Conservation (phyloP, 768 basidiomycete genomes). For the Botryobasidium botryosum region DNA sequence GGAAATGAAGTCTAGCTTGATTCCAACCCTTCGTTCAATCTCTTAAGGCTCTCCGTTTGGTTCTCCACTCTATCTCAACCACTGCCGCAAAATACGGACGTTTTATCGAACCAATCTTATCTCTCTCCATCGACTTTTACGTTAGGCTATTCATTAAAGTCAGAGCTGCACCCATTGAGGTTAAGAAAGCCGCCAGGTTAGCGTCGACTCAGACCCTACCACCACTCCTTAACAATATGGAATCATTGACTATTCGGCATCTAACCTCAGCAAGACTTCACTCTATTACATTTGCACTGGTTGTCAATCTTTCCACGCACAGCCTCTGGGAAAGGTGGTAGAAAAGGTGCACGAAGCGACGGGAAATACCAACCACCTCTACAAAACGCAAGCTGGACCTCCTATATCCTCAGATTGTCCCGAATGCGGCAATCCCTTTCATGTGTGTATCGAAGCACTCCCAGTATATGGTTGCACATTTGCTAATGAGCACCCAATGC, state of each 20-base stretch:
- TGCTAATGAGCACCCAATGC: neutral
- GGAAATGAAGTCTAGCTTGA: neutral
- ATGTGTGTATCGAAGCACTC: constrained; percentile 35
- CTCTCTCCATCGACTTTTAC: constrained; percentile 94
- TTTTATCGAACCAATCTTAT: constrained; percentile 75
- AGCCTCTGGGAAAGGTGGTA: constrained; percentile 63
- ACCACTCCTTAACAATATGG: too few relatives aligned
- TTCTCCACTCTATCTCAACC: constrained; percentile 72
- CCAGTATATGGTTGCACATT: neutral
- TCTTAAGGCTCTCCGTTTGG: constrained; percentile 66
- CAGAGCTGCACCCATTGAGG: constrained; percentile 53
- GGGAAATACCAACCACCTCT: constrained; percentile 41
- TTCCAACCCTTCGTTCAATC: neutral
- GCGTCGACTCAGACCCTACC: constrained; percentile 16
- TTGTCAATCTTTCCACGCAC: constrained; percentile 70
- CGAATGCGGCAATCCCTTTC: constrained; percentile 62
- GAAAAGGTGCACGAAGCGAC: constrained; percentile 40
- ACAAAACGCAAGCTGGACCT: constrained; percentile 60
- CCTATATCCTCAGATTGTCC: constrained; percentile 46
- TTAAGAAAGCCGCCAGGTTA: constrained; percentile 68
- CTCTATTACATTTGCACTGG: constrained; percentile 67
- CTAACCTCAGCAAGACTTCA: constrained; percentile 81
- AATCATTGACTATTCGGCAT: too few relatives aligned
- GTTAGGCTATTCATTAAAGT: constrained; percentile 81
- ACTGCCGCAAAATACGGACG: constrained; percentile 87